Conservation (phyloP, 2,329 filamentous ascomycete species). For the Fusarium euwallaceae region DNA sequence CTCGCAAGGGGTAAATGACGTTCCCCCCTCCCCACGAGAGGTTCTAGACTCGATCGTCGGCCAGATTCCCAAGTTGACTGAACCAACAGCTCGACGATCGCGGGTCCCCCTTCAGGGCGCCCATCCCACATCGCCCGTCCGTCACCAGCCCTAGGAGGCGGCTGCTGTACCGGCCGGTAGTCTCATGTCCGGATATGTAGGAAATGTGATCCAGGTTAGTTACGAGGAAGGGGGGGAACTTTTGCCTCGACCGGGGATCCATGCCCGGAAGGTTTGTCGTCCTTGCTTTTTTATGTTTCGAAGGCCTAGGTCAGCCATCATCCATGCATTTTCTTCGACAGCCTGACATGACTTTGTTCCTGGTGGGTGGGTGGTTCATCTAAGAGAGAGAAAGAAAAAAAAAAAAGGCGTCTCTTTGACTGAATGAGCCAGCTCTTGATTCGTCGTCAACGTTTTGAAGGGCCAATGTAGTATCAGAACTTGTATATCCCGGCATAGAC, state of each 20-base stretch:
- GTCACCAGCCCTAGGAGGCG: conserved; percentile 31
- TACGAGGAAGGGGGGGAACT: conserved; percentile 1
- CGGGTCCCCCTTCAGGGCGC: neutral
- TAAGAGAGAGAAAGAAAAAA: neutral
- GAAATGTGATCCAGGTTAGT: neutral
- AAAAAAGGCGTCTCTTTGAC: neutral
- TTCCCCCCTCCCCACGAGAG: neutral
- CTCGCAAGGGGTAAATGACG: conserved; percentile 23
- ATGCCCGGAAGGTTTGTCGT: conserved; percentile 2
- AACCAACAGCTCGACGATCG: conserved; percentile 25
- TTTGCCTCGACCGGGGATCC: conserved; percentile 8
- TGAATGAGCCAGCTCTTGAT: neutral
- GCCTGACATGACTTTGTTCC: neutral
- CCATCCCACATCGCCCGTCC: neutral
- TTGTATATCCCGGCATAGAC: conserved; percentile 11
- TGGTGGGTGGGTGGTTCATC: conserved; percentile 4
- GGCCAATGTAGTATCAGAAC: conserved; percentile 9
- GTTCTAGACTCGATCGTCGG: conserved; percentile 38
- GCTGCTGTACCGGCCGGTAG: neutral
- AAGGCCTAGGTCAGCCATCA: neutral
- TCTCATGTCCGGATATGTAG: neutral
- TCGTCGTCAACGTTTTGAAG: neutral
- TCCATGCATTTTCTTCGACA: neutral
- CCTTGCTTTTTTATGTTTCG: conserved; percentile 1
- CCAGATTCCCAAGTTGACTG: conserved; percentile 10